Evolutionary conservation across 208 protist genomes (phyloP).

Genomic region (Porcisia deanei): DNA sequence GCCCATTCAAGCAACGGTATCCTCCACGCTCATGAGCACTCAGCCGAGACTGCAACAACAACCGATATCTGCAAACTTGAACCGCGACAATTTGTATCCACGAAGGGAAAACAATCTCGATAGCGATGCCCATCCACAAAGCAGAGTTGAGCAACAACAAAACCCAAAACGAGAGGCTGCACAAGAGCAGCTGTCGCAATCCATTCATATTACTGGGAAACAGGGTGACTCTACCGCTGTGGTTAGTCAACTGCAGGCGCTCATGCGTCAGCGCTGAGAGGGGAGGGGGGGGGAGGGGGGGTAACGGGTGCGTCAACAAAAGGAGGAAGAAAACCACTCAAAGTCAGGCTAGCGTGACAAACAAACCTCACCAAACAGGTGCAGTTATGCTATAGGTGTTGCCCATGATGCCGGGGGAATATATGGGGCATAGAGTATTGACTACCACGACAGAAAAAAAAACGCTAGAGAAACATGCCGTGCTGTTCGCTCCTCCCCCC

Average conservation of each 20-base stretch:
- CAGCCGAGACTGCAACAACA: slow-evolving; percentile 1
- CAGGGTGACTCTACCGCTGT: slow-evolving; percentile 28
- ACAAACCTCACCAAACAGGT: too few species aligned
- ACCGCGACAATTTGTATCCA: background rate
- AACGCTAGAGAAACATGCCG: background rate
- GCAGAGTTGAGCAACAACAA: background rate
- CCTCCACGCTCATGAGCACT: background rate
- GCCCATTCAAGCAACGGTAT: slow-evolving; percentile 6
- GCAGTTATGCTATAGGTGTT: background rate
- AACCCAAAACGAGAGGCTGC: background rate
- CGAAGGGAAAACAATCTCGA: background rate
- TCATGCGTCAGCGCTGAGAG: slow-evolving; percentile 10
- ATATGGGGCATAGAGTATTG: background rate
- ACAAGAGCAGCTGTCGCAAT: slow-evolving; percentile 3
- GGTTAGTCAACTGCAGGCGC: slow-evolving; percentile 31
- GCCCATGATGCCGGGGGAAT: too few species aligned
- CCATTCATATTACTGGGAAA: slow-evolving; percentile 23
- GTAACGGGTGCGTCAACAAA: too few species aligned
- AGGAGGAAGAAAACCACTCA: background rate
- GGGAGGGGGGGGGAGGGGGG: background rate
- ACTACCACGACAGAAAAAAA: background rate
- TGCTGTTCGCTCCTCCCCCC: background rate
- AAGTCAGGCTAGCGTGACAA: background rate
- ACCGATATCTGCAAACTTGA: background rate
- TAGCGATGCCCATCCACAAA: background rate